Percentiles rank a stretch among this genome's conserved stretches.
Conservation (phyloP, 78 protist genomes). For the Polysphondylium violaceum region DNA sequence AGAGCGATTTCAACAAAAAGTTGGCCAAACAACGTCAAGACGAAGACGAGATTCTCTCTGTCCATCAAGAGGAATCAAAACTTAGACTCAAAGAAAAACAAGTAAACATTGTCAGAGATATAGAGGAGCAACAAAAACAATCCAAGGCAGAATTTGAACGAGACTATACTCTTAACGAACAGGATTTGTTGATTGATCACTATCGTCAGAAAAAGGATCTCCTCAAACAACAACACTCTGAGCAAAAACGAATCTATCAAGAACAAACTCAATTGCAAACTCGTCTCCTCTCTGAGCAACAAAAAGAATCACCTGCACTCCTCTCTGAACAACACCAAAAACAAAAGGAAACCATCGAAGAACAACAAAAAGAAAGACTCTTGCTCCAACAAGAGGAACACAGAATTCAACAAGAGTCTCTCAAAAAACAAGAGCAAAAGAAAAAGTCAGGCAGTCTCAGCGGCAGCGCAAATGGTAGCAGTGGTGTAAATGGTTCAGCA, state of each 20-base stretch:
- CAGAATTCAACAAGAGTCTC: conserved; percentile 67
- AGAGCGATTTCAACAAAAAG: conserved; percentile 60
- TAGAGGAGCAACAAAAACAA: conserved; percentile 25
- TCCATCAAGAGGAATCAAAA: conserved; percentile 61
- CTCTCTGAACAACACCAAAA: conserved; percentile 48
- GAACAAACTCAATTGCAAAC: conserved; percentile 64
- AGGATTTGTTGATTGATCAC: conserved; percentile 54
- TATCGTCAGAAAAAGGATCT: conserved; percentile 30
- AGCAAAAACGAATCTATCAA: conserved; percentile 51
- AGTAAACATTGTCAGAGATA: conserved; percentile 9
- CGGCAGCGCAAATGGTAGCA: too few relatives aligned
- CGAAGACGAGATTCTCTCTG: conserved; percentile 40
- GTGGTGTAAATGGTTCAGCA: too few relatives aligned
- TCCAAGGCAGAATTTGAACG: conserved; percentile 20
- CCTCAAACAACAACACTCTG: conserved; percentile 68
- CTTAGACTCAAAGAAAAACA: conserved; percentile 57
- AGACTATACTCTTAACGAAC: conserved; percentile 42
- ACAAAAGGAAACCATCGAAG: conserved; percentile 62
- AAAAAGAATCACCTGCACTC: conserved; percentile 53
- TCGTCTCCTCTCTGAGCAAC: conserved; percentile 38
- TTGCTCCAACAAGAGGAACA: conserved; percentile 66
- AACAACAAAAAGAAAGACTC: conserved; percentile 67
- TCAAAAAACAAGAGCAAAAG: conserved; percentile 67
- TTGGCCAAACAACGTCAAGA: conserved; percentile 33
- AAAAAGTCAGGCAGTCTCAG: too few relatives aligned